Base-by-base conservation (phyloP, 2,329 filamentous ascomycete species). In the Davidsoniella australis region DNA sequence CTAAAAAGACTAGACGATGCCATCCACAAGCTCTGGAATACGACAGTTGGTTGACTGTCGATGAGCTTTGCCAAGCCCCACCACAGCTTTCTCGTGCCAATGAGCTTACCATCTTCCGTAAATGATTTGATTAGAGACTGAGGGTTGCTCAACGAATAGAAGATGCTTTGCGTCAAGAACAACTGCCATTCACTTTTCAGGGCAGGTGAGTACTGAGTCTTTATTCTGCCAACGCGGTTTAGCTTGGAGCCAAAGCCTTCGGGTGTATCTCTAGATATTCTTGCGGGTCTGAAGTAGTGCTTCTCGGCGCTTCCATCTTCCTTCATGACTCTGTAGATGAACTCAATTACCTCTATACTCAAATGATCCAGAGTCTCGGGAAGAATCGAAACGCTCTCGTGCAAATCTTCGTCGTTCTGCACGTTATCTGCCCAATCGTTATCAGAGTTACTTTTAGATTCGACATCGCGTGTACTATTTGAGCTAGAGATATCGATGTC, bases 21-120 rank as follows among this genome's bases (percentile, higher is more conserved):
- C 54, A 75, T 66, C 79, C 79, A 83, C 4, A 82, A 64, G 56
- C 75, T 78, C 57, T 80, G 73, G 47, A 80, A 72, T 2, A 81
- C 75, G 17, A 80, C 59, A 43, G 65, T 73, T 4, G 76, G 73
- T 14, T 71, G 68, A 40, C 71, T 68, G 45, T 74, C 67, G 4
- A 72, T 76, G 60, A 81, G 63, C 50, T 72, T 71, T 49, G 78
- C 62, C 68, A 78, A 76, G 56, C 72, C 75, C 57, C 77, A 79
- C 75, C 73, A 81, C 1, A 78, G 62, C 12, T 70, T 74, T 47
- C 76, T 74, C 1, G 76, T 78, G 58, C 80, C 75, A 49, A 75
- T 68, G 1, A 76, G 59, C 41, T 69, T 66, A 9, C 67, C 69
- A 9, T 72, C 64, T 41, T 63, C 60, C 1, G 70, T 71, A 54